Base-by-base conservation (phyloP, 2,329 filamentous ascomycete genomes). In the Sporothrix schenckii region DNA sequence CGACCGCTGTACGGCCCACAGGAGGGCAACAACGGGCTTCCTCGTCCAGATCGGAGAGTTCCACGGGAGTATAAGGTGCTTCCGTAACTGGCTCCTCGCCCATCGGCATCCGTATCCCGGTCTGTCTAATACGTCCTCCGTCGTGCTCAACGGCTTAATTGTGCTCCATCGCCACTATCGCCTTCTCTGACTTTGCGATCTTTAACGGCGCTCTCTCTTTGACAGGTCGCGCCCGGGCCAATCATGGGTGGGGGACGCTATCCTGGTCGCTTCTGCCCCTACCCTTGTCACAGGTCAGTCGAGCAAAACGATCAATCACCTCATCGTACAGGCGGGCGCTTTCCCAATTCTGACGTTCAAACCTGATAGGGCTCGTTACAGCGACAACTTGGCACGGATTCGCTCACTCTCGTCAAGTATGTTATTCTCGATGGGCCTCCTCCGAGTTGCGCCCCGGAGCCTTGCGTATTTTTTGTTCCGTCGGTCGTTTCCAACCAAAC, bases 211-310 rank as follows among this genome's bases (percentile, higher is more conserved):
- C 49, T 4, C 47, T 68, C 49, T 21, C 50, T 56, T 56, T 56
- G 52, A 68, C 66, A 68, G 39, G n/a, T 68, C 52, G 39, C 65
- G 65, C 65, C 41, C 50, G 65, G 49, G 27, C 65, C 65, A 56
- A 67, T 67, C 50, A 47, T 13, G 13, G 9, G 52, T 54, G 50
- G 66, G 66, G 19, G 39, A 41, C 52, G 2, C 24, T 50, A 14
- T 44, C 52, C 50, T 47, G 50, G 34, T 49, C 63, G 63, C 49
- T 66, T 21, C 44, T 66, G 30, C 44, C 63, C 47, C 63, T 24
- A 52, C 39, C 66, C 66, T 24, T 68, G 66, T 58, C 66, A 68
- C 65, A 68, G 34, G 34, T 56, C 65, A 54, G 50, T 34, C 65
- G 52, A 68, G 66, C 52, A 52, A 41, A 41, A 19, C 11, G 41